phyloP scores from a whole-genome alignment of 1,284 basidiomycete genomes.

The Earliella scabrosa region DNA sequence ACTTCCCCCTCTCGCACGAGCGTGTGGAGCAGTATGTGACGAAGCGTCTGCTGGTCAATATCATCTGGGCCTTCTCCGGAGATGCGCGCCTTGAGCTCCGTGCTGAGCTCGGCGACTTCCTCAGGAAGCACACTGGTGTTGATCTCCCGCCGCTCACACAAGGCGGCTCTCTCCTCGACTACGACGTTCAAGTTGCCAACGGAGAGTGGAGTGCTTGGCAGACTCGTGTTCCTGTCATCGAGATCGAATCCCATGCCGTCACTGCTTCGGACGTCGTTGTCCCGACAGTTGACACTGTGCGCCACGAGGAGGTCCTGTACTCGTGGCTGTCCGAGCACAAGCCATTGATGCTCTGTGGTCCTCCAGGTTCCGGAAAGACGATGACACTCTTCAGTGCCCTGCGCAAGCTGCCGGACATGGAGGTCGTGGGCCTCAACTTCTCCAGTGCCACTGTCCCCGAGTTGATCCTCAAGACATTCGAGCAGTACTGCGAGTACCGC shows the following conservation, averaged over 20 bases:
- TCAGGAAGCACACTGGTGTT: conserved; percentile 86
- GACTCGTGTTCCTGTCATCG: conserved; percentile 89
- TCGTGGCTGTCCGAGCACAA: conserved; percentile 99
- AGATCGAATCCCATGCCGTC: conserved; percentile 96
- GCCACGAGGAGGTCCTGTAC: conserved; percentile 98
- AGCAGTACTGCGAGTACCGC: conserved; percentile 99
- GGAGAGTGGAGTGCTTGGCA: conserved; percentile 96
- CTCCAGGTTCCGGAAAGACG: conserved; percentile 98
- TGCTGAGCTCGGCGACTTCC: conserved; percentile 88
- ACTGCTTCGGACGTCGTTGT: conserved; percentile 97
- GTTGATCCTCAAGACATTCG: conserved; percentile 98
- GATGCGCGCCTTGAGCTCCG: conserved; percentile 92
- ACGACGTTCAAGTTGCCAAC: conserved; percentile 86
- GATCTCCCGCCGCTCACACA: conserved; percentile 81
- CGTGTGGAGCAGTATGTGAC: conserved; percentile 90
- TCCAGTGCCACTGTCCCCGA: conserved; percentile 99
- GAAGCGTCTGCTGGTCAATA: conserved; percentile 89
- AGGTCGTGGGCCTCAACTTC: conserved; percentile 98
- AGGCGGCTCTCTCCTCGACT: conserved; percentile 93
- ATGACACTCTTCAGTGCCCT: conserved; percentile 99
- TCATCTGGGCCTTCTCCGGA: conserved; percentile 98
- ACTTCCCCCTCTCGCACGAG: conserved; percentile 89
- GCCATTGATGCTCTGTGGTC: conserved; percentile 97
- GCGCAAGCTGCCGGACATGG: conserved; percentile 97
- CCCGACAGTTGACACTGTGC: conserved; percentile 97